These are phyloP conservation scores for Talaromyces verruculosus DNA, from an alignment of 2,329 filamentous ascomycete genomes.

Conservation along the genomic window DNA sequence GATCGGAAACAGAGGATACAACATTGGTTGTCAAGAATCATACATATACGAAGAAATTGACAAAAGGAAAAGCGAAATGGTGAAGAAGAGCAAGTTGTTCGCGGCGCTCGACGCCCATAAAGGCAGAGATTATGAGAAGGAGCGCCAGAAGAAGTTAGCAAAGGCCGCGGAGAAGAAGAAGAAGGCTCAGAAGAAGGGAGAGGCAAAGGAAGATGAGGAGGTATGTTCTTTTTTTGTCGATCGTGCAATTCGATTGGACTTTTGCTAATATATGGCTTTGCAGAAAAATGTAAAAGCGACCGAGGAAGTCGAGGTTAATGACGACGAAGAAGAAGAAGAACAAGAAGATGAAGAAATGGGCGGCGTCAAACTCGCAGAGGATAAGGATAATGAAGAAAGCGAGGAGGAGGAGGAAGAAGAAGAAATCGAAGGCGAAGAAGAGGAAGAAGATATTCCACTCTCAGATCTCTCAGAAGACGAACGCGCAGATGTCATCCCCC, in stretches of 20 bases:
- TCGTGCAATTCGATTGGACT: neutral
- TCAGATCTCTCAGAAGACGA: constrained; percentile 82
- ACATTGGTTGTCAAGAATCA: too few relatives aligned
- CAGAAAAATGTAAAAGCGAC: constrained; percentile 14
- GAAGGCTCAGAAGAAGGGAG: constrained; percentile 34
- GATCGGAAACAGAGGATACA: neutral
- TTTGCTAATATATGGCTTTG: neutral
- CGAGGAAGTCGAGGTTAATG: constrained; percentile 24
- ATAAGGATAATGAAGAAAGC: constrained; percentile 30
- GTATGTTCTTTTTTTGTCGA: neutral
- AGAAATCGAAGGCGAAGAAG: constrained; percentile 67
- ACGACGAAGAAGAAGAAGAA: constrained; percentile 30
- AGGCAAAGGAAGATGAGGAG: constrained; percentile 23
- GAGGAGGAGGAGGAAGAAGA: constrained; percentile 39
- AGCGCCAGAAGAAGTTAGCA: constrained; percentile 70
- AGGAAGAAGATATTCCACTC: constrained; percentile 84
- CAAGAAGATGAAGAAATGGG: constrained; percentile 38
- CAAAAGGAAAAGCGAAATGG: constrained; percentile 37
- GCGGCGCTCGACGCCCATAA: constrained; percentile 59
- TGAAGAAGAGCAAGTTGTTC: constrained; percentile 59
- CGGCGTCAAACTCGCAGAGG: constrained; percentile 38
- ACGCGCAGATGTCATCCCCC: constrained; percentile 80
- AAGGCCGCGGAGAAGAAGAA: constrained; percentile 51
- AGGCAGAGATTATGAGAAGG: constrained; percentile 69
- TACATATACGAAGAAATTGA: too few relatives aligned